Evolutionary conservation across 1,284 basidiomycete genomes (phyloP), one percentile per base, ranked within the genome.

Genomic region (Malassezia equina): DNA sequence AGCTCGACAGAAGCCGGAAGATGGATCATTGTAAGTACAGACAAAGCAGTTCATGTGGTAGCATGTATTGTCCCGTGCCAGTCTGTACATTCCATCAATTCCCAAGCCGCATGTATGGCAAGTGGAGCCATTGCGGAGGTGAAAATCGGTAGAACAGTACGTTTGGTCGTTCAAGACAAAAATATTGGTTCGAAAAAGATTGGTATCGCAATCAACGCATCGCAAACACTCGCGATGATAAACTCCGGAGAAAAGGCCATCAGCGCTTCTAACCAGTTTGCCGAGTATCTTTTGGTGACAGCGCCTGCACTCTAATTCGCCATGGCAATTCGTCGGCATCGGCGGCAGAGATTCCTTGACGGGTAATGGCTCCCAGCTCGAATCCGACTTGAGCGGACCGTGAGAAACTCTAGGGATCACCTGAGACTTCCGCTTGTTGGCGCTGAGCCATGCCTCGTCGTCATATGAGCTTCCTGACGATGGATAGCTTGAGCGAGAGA

Each of bases 181-280:
- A 24, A 56, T 51, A 12, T 33, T 28, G n/a, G 40, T 43, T 9
- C 27, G 11, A 13, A 39, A 33, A 15, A 56, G 28, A 8, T 36
- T 44, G 23, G 11, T 23, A 21, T 36, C 7, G 34, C 54, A 56
- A 5, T 21, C 27, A 3, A 29, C 19, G 40, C 54, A 56, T 9
- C 36, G 15, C 27, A 56, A 39, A 32, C 54, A 56, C 13, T 51
- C 48, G 13, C 29, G 47, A 42, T 56, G 54, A 28, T 51, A 56
- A 8, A 45, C 17, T 4, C 54, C 54, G 8, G 31, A 27, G 9
- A 56, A 42, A 13, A 44, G 19, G 2, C 36, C 43, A 34, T 51
- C 36, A 11, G 19, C 28, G 21, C 54, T 29, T 15, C 48, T 42
- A 5, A 56, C 24, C 25, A 21, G n/a, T 36, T n/a, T n/a, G 2